Percentiles rank a stretch among this genome's conserved stretches.
These are phyloP conservation scores for Trichoderma sp. DNA, from an alignment of 2,329 filamentous ascomycete genomes.

Conservation along the genomic window DNA sequence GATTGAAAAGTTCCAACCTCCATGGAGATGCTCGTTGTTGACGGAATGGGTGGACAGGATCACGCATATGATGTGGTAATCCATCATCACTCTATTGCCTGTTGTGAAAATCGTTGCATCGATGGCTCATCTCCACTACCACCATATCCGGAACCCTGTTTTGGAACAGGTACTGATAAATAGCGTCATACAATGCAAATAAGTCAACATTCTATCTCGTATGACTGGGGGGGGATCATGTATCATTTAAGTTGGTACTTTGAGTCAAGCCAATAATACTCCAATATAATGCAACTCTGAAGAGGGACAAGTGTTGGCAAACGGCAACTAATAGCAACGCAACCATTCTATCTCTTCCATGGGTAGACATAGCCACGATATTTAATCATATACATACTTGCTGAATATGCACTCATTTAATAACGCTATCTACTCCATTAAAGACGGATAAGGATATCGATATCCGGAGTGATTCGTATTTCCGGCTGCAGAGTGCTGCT, in stretches of 20 bases:
- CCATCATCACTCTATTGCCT: background rate
- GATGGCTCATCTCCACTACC: background rate
- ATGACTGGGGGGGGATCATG: background rate
- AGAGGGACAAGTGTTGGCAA: too few relatives aligned
- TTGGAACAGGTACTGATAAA: background rate
- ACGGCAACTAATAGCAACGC: background rate
- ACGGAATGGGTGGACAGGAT: slow-evolving; percentile 8
- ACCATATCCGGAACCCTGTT: background rate
- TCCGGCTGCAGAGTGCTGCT: background rate
- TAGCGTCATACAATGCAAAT: background rate
- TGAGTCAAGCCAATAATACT: background rate
- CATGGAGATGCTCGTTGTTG: background rate
- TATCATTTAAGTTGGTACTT: background rate
- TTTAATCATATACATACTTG: background rate
- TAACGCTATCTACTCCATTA: background rate
- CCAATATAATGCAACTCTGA: too few relatives aligned
- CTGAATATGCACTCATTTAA: background rate
- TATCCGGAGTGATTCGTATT: background rate
- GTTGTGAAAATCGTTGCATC: background rate
- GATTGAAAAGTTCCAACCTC: background rate
- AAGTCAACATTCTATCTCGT: background rate
- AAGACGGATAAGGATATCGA: background rate
- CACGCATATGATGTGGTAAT: background rate
- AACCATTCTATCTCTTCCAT: background rate
- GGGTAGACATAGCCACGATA: background rate